Percentiles rank a stretch among this genome's conserved stretches.
These are phyloP conservation scores for Fraxinus greggii DNA, from an alignment of 305 asterid species.

Conservation along the genomic window DNA sequence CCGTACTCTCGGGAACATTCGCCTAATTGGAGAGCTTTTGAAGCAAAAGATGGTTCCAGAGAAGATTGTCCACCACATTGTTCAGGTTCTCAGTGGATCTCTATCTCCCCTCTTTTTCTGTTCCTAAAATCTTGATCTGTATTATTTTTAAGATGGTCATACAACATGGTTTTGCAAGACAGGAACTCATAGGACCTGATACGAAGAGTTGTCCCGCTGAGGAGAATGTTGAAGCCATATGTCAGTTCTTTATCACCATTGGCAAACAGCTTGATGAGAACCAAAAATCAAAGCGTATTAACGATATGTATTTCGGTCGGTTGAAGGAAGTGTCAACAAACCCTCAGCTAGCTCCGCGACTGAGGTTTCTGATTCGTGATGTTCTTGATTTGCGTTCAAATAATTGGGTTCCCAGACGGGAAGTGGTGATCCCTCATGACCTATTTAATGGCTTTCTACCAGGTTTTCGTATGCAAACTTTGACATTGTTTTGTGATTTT, in stretches of 20 bases:
- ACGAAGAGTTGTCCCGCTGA: conserved; percentile 64
- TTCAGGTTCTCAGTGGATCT: conserved; percentile 53
- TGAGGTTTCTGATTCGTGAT: conserved; percentile 80
- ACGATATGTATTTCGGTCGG: conserved; percentile 63
- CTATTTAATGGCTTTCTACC: conserved; percentile 22
- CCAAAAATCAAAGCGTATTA: conserved; percentile 69
- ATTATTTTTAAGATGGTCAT: background rate
- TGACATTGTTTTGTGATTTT: conserved; percentile 18
- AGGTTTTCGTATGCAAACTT: background rate
- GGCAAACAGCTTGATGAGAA: conserved; percentile 90
- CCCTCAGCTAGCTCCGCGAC: conserved; percentile 68
- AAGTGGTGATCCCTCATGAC: conserved; percentile 54
- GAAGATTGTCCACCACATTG: conserved; percentile 90
- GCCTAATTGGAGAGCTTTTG: conserved; percentile 92
- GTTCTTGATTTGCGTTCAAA: conserved; percentile 77
- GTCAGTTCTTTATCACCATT: conserved; percentile 88
- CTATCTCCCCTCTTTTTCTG: background rate
- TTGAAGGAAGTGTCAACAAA: conserved; percentile 71
- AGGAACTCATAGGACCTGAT: conserved; percentile 48
- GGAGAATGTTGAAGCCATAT: conserved; percentile 92
- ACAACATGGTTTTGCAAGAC: conserved; percentile 10
- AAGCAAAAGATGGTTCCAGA: conserved; percentile 96
- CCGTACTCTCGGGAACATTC: conserved; percentile 91
- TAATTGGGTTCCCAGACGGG: conserved; percentile 90
- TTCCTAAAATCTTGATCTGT: background rate